Conservation (phyloP, 2,329 filamentous ascomycete genomes). For the Apiospora saccharicola region DNA sequence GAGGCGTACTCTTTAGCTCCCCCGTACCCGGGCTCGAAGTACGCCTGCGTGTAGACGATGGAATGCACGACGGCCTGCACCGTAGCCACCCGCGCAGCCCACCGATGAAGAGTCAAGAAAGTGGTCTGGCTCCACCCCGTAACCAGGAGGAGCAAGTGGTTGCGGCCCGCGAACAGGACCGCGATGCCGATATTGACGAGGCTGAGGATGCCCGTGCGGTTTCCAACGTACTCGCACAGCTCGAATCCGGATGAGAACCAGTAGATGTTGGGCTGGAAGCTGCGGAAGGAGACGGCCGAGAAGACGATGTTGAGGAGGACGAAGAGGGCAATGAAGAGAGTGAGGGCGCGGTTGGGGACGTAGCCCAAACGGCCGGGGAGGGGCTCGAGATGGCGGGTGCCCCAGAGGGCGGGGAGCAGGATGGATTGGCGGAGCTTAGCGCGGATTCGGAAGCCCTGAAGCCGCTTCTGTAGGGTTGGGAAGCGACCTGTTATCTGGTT, state of each 20-base stretch:
- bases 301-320: slow-evolving; percentile 32
- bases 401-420: slow-evolving; percentile 29
- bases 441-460: slow-evolving; percentile 25
- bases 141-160: slow-evolving; percentile 38
- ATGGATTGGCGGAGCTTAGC: slow-evolving; percentile 30
- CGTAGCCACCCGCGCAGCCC: slow-evolving; percentile 40
- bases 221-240: slow-evolving; percentile 37
- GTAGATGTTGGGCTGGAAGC: slow-evolving; percentile 33
- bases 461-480: slow-evolving; percentile 26
- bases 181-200: slow-evolving; percentile 40
- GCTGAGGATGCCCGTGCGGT: slow-evolving; percentile 38
- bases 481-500: slow-evolving; percentile 29
- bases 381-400: slow-evolving; percentile 30
- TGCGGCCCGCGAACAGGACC: slow-evolving; percentile 39
- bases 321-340: slow-evolving; percentile 30
- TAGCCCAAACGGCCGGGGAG: slow-evolving; percentile 32
- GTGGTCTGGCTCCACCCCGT: slow-evolving; percentile 42
- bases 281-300: slow-evolving; percentile 30
- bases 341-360: slow-evolving; percentile 30
- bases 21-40: slow-evolving; percentile 31
- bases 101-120: slow-evolving; percentile 40
- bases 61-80: slow-evolving; percentile 40
- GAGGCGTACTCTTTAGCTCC: slow-evolving; percentile 30
- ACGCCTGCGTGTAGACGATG: slow-evolving; percentile 34
- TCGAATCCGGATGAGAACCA: slow-evolving; percentile 27